These are phyloP conservation scores for Extremus antarcticus DNA, from an alignment of 495 filamentous ascomycete species.

Conservation along the genomic window DNA sequence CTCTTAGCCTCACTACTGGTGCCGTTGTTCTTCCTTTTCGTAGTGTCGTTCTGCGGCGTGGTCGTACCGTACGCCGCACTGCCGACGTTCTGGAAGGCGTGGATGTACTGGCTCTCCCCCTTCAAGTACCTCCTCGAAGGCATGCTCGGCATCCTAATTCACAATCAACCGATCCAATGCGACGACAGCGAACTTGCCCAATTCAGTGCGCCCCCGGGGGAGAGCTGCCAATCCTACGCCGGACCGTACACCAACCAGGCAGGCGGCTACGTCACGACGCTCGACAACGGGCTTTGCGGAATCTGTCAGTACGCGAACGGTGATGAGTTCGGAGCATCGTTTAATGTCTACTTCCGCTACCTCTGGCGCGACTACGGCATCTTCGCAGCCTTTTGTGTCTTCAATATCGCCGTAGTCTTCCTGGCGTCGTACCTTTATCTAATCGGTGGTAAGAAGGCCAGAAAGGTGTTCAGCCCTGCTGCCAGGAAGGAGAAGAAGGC, in stretches of 20 bases:
- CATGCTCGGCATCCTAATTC: constrained; percentile 37
- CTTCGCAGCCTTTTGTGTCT: constrained; percentile 18
- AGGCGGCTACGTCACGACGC: constrained; percentile 30
- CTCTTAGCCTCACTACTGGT: constrained; percentile 52
- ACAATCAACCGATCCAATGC: constrained; percentile 39
- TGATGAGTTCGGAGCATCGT: constrained; percentile 27
- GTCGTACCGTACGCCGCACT: constrained; percentile 37
- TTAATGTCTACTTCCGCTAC: constrained; percentile 25
- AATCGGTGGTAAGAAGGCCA: constrained; percentile 36
- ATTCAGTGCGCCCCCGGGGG: constrained; percentile 40
- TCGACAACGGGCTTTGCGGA: constrained; percentile 26
- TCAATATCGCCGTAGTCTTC: constrained; percentile 17
- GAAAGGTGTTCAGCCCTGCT: constrained; percentile 30
- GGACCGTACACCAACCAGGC: constrained; percentile 22
- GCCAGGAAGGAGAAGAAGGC: constrained; percentile 33
- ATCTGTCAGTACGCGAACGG: constrained; percentile 32
- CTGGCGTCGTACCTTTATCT: constrained; percentile 35
- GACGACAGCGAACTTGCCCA: constrained; percentile 37
- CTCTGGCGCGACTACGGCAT: constrained; percentile 32
- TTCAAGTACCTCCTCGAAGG: constrained; percentile 49
- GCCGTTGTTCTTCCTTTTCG: constrained; percentile 47
- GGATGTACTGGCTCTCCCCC: constrained; percentile 46
- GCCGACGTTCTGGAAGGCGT: constrained; percentile 40
- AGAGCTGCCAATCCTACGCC: constrained; percentile 42
- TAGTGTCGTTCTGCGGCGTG: constrained; percentile 53